Evolutionary conservation across 768 basidiomycete genomes (phyloP).

Genomic region (Trametes cubensis): DNA sequence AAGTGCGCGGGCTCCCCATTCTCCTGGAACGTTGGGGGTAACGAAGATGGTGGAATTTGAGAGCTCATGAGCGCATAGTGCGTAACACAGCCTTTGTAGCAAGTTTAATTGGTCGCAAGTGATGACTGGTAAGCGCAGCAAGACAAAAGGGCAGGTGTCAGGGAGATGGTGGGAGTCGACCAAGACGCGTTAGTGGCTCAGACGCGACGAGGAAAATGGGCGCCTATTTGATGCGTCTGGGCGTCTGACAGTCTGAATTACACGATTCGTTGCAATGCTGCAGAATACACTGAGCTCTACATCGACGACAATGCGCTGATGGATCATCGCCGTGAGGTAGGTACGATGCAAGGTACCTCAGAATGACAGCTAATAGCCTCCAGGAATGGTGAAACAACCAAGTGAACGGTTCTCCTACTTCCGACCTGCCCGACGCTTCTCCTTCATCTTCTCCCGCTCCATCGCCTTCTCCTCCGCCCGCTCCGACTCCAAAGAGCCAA

Average conservation of each 20-base stretch:
- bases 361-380: too few relatives aligned
- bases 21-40: slow-evolving; percentile 29
- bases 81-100: too few relatives aligned
- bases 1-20: slow-evolving; percentile 22
- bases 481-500: slow-evolving; percentile 78
- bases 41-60: slow-evolving; percentile 17
- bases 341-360: too few relatives aligned
- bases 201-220: too few relatives aligned
- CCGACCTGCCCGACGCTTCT: slow-evolving; percentile 76
- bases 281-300: too few relatives aligned
- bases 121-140: not conserved
- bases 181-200: slow-evolving; percentile 15
- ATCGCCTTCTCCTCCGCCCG: slow-evolving; percentile 93
- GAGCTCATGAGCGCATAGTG: slow-evolving; percentile 16
- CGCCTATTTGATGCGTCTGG: not conserved
- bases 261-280: too few relatives aligned
- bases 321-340: too few relatives aligned
- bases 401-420: slow-evolving; percentile 44
- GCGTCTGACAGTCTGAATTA: too few relatives aligned
- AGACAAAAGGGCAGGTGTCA: too few relatives aligned
- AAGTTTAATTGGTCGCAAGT: not conserved
- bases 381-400: not conserved
- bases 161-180: not conserved
- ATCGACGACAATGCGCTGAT: too few relatives aligned
- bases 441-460: slow-evolving; percentile 80